Evolutionary conservation across 148 eudicot genomes (phyloP), one percentile per base, ranked within the genome.

Genomic region (Rhododendron mucronatum): DNA sequence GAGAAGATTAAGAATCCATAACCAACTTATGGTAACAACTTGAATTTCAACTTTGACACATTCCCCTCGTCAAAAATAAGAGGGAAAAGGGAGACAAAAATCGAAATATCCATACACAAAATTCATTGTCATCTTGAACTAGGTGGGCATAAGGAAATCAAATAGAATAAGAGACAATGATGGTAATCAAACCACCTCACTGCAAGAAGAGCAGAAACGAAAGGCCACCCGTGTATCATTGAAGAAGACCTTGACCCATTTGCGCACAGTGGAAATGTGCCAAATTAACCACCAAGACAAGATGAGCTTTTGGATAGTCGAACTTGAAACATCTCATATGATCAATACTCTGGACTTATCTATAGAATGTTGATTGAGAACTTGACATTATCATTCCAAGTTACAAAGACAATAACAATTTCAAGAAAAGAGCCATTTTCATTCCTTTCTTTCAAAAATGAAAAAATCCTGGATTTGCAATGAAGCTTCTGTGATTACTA

Each of bases 21-120:
- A 45, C 18, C 12, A 20, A 59, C 26, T 53, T 45, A 41, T 51
- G 37, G 18, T 50, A 81, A 83, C 39, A 61, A 75, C 35, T 41
- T 45, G 83, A 84, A 45, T 73, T 59, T 82, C 80, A 84, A 69
- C 83, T 76, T 28, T 30, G 37, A 71, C 18, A 37, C 41, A 73
- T 33, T 33, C 35, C 2, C 14, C 35, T 33, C 39, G 33, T 30
- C 37, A 30, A 73, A 30, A 30, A 0, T 13, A 28, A 33, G 75
- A 35, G 33, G 13, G 28, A 69, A n/a, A 28, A 28, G 35, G 35
- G 13, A 30, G 30, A 69, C 28, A 26, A 11, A 69, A 69, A 26
- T 30, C 0, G 3, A n/a, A 11, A 69, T n/a, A 28, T 8, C 73
- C 30, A 21, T 7, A 30, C 12, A 65, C 73, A n/a, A 69, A 69